Evolutionary conservation across 129 eudicot genomes (phyloP), one percentile per base, ranked within the genome.

Genomic region (Centrapalus pauciflorus): DNA sequence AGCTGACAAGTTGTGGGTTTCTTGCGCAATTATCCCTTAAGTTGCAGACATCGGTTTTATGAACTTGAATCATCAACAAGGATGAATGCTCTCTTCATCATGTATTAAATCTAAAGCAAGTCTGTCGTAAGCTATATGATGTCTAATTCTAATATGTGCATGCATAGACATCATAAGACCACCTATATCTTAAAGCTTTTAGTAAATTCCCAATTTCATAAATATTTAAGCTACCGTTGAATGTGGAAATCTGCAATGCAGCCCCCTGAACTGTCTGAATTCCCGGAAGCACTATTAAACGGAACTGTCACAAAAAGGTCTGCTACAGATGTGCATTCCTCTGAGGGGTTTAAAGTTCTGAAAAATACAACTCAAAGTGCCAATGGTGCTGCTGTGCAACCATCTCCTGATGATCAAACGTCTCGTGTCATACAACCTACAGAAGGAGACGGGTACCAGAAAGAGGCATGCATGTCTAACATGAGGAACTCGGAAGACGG

Each of bases 401-500:
- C 75, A 5, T 8, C 30, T 27, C 67, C 66, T 5, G 61, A 57
- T 61, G 58, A 52, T 55, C 60, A 52, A 38, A 27, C 30, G 46
- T 17, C 62, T 43, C 61, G 41, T 48, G 23, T 46, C 28, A 34
- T 21, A 32, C 74, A 67, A 67, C 37, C 77, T 25, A 13, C 51
- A 3, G 29, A 55, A 20, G 37, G 25, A 55, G 71, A 77, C 16
- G 77, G 57, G 5, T 55, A 57, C 13, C 75, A 72, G 19, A 80
- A 71, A 72, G 81, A 69, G 23, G 66, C 66, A 27, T 57, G 20
- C 54, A 28, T 59, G 38, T 37, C 69, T 3, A 8, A 32, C 24
- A 51, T 71, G 61, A 66, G 73, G 65, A 69, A 77, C 55, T 56
- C 93, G 3, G 94, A 85, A 33, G 95, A 86, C 51, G 97, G 95